These are phyloP conservation scores for Dothideomycetes sp. DNA, from an alignment of 2,329 filamentous ascomycete genomes.

Conservation along the genomic window DNA sequence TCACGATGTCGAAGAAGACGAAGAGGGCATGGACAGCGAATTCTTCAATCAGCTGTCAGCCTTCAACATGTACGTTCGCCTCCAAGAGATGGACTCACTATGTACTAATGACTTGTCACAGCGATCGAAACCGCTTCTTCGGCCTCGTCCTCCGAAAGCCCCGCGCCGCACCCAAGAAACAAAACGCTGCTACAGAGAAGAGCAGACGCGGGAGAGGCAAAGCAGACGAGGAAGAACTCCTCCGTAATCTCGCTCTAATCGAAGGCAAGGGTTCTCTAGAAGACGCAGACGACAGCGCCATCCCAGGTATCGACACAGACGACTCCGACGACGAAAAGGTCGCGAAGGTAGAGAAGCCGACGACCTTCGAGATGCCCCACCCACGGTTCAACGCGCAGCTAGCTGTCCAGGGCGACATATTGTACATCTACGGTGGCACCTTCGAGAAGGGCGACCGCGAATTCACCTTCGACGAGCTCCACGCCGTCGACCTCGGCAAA, in stretches of 20 bases:
- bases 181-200: conserved; percentile 38
- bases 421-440: conserved; percentile 92
- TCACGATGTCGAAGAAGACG: conserved; percentile 39
- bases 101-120: neutral
- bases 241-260: conserved; percentile 76
- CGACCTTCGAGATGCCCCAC: conserved; percentile 75
- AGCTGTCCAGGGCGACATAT: conserved; percentile 79
- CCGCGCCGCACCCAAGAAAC: conserved; percentile 51
- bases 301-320: conserved; percentile 14
- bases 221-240: conserved; percentile 82
- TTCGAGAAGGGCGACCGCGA: conserved; percentile 92
- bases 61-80: conserved; percentile 59
- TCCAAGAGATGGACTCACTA: neutral
- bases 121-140: conserved; percentile 87
- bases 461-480: conserved; percentile 91
- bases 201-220: conserved; percentile 63
- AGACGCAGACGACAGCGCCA: conserved; percentile 26
- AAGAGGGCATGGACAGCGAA: conserved; percentile 87
- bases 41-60: conserved; percentile 90
- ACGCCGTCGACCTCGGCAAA: conserved; percentile 86
- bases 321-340: conserved; percentile 42
- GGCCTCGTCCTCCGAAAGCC: conserved; percentile 66
- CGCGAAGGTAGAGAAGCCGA: conserved; percentile 40
- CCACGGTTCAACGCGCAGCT: conserved; percentile 83
- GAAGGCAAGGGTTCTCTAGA: conserved; percentile 60